These are phyloP conservation scores for Candida ovalis DNA, from an alignment of 805 yeast species.

Conservation along the genomic window DNA sequence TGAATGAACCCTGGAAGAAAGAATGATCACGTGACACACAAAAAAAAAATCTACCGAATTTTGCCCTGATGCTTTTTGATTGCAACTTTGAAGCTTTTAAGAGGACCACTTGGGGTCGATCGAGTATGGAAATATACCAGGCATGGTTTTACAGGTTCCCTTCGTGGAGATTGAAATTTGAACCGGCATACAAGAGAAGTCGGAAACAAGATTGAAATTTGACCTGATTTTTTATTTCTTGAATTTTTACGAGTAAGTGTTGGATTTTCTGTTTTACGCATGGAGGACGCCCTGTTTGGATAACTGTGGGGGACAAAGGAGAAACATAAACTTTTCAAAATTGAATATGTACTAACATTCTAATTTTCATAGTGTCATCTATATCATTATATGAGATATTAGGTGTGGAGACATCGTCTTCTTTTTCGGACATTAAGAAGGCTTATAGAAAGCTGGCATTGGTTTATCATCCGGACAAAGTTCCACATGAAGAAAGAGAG, in stretches of 20 bases:
- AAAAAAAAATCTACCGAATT: background rate
- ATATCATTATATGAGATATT: slow-evolving; percentile 56
- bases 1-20: too few relatives aligned
- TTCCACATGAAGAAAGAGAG: slow-evolving; percentile 52
- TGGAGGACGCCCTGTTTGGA: too few relatives aligned
- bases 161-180: background rate
- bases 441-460: slow-evolving; percentile 86
- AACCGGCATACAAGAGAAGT: too few relatives aligned
- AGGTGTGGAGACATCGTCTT: slow-evolving; percentile 64
- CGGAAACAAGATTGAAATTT: too few relatives aligned
- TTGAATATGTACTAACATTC: background rate
- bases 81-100: background rate
- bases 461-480: slow-evolving; percentile 87
- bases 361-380: slow-evolving; percentile 5
- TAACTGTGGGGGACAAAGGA: background rate
- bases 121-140: background rate
- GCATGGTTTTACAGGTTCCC: background rate
- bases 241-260: background rate
- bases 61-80: background rate
- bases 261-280: too few relatives aligned
- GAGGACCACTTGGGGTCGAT: background rate
- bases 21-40: background rate
- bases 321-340: background rate
- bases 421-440: slow-evolving; percentile 68
- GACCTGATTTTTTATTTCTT: background rate